These are phyloP conservation scores for Zelopaecilomyces penicillatus DNA, from an alignment of 2,329 filamentous ascomycete species.

Conservation along the genomic window DNA sequence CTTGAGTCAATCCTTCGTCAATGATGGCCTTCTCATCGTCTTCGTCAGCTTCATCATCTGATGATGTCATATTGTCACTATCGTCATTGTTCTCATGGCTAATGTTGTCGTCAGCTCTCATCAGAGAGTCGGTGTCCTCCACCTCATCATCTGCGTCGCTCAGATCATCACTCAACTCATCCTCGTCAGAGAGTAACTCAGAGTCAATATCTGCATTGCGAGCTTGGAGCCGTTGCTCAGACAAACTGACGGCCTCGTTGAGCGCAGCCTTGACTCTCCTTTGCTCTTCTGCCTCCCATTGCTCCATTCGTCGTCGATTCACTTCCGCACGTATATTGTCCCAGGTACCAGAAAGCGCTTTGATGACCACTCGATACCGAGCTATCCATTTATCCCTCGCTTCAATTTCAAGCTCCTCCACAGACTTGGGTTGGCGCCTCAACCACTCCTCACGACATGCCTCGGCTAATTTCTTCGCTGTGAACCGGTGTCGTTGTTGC, in stretches of 20 bases:
- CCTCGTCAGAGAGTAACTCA: slow-evolving; percentile 38
- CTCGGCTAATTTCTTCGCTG: slow-evolving; percentile 71
- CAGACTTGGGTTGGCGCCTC: slow-evolving; percentile 62
- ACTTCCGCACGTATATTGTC: slow-evolving; percentile 56
- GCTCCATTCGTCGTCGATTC: slow-evolving; percentile 49
- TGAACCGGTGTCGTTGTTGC: slow-evolving; percentile 65
- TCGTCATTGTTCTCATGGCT: slow-evolving; percentile 33
- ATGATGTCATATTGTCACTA: slow-evolving; percentile 49
- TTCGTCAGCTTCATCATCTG: slow-evolving; percentile 54
- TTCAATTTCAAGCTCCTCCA: slow-evolving; percentile 76
- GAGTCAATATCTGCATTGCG: slow-evolving; percentile 45
- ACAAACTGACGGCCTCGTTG: slow-evolving; percentile 65
- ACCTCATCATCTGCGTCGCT: slow-evolving; percentile 28
- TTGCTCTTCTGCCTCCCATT: slow-evolving; percentile 59
- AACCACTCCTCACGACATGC: slow-evolving; percentile 71
- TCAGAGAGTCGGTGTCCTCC: slow-evolving; percentile 27
- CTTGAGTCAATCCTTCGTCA: slow-evolving; percentile 59
- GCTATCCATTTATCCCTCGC: slow-evolving; percentile 57
- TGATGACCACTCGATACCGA: slow-evolving; percentile 65
- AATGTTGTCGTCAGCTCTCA: slow-evolving; percentile 30
- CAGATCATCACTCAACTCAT: slow-evolving; percentile 39
- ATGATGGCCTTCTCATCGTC: slow-evolving; percentile 44
- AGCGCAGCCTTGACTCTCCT: slow-evolving; percentile 58
- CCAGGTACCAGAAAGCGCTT: slow-evolving; percentile 48
- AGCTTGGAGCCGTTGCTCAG: slow-evolving; percentile 59